phyloP scores from a whole-genome alignment of 2,329 filamentous ascomycete genomes.

The Cladophialophora chaetospira region DNA sequence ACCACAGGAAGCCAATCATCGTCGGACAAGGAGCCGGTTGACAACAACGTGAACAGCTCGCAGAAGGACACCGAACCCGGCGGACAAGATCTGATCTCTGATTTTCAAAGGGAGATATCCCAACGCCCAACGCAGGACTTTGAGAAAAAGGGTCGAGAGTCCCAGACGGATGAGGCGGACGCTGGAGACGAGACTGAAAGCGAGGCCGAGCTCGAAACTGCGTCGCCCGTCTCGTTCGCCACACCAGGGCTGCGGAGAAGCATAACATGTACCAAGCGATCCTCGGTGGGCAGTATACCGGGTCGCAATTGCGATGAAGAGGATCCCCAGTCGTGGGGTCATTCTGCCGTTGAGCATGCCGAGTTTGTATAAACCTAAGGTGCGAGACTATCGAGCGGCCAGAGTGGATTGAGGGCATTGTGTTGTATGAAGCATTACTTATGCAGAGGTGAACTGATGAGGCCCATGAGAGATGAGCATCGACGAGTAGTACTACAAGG shows the following conservation, averaged over 20 bases:
- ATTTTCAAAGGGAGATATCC: not conserved
- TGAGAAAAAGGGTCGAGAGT: not conserved
- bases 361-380: not conserved
- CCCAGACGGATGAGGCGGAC: not conserved
- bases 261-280: not conserved
- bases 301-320: not conserved
- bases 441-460: no score
- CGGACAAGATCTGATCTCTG: not conserved
- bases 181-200: not conserved
- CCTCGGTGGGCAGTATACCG: not conserved
- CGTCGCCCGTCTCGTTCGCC: not conserved
- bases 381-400: not conserved
- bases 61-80: not conserved
- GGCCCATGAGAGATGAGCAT: not conserved
- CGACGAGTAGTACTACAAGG: not conserved
- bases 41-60: not conserved
- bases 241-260: not conserved
- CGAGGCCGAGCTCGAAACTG: not conserved
- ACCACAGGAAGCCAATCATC: not conserved
- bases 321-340: not conserved
- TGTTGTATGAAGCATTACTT: no score
- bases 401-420: no score
- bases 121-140: not conserved
- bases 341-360: not conserved
- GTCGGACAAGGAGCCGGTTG: not conserved